Base-by-base conservation (phyloP, 1,284 basidiomycete genomes). In the Phlebopus sp. region DNA sequence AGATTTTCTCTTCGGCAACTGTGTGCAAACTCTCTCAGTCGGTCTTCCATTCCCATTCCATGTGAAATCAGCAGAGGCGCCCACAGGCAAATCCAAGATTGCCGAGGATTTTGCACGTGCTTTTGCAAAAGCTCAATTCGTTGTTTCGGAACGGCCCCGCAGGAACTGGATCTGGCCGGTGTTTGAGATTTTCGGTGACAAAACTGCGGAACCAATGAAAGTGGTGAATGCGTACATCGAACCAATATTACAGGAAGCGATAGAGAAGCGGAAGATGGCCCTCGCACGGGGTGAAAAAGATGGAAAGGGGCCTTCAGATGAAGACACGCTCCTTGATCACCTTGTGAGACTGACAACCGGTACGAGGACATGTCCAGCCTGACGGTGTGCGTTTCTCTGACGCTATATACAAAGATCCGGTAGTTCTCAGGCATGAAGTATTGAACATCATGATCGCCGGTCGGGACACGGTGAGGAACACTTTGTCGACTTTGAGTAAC, bases 1-100 rank as follows among this genome's bases (percentile, higher is more conserved):
- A 1, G 75, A 79, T 51, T 81, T 80, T 58, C 70, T 82, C 27
- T 81, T 81, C 47, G 73, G 73, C 11, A 56, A 65, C 46, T 75
- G 64, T 54, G 72, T 72, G 32, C 59, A 68, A 42, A 67, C 59
- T 47, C 69, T 81, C 29, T 63, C 64, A 3, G 68, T 68, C 1
- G 64, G 60, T 4, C 58, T 79, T 3, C 73, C 74, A 4, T 77
- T 75, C 49, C 74, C 77, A 0, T 64, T 68, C 55, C 70, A 72
- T 38, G 57, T 51, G 17, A 15, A 63, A n/a, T 41, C 46, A 11
- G 38, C 49, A 31, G 34, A 50, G 25, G 54, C 54, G 11, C 49
- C 45, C 37, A 41, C 37, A 14, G 38, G 18, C 4, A 37, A 31
- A 6, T 41, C 47, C 39, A 44, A 47, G 11, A 34, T 29, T 27